Base-by-base conservation (phyloP, 768 basidiomycete species). In the Calocybe gangraenosa region DNA sequence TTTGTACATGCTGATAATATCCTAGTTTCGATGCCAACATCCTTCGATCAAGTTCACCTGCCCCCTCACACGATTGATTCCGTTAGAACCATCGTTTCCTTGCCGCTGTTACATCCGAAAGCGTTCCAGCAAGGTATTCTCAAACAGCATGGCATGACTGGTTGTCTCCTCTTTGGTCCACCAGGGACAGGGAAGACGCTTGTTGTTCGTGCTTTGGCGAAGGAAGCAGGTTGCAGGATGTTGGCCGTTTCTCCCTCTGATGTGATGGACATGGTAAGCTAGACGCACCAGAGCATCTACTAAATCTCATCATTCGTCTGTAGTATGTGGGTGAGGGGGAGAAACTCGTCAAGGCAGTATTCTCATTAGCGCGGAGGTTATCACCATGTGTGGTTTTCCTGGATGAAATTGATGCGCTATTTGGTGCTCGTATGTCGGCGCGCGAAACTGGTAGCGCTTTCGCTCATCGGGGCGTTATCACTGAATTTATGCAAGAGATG, bases 401-500 rank as follows among this genome's bases (percentile, higher is more conserved):
- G 48, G 93, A 97, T 61, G 93, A 97, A 64, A 87, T 95, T 42
- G 93, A 97, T 56, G 87, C 93, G 1, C 75, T 97, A 3, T 92
- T 96, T 55, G 88, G 90, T 32, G 89, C 92, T 34, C 83, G 93
- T 17, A 75, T 81, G 57, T 84, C 88, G 13, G 76, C 78, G 2
- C 76, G 85, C 9, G 86, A 88, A 42, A 82, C 82, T 32, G 88
- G 86, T 7, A 82, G 91, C 44, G 81, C 81, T 10, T 76, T 87
- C 56, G 90, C 91, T 4, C 92, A 95, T 56, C 75, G 92, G 32
- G 87, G 90, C 36, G 81, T 94, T 41, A 86, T 90, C 59, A 92
- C 90, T 8, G 88, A 93, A 63, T 92, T 92, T 62, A 92, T 93
- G 89, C 88, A 90, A 59, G 92, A 95, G 61, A 95, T 97, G 92